Evolutionary conservation across 768 basidiomycete species (phyloP), one percentile per base, ranked within the genome.

Genomic region (Suillus variegatus): DNA sequence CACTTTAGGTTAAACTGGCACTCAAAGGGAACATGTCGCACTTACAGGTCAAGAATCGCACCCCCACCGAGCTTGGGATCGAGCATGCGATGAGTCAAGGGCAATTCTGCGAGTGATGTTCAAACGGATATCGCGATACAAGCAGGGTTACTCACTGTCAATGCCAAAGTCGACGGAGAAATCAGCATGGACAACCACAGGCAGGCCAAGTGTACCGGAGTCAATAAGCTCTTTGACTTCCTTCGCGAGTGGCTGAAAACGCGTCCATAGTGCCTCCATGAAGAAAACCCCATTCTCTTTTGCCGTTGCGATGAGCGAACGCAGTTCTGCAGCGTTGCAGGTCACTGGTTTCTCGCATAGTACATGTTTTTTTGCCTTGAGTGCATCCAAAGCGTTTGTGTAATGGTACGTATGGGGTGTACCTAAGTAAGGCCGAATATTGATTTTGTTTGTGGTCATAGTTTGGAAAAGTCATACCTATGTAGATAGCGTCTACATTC

Each of bases 341-440:
- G 85, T 86, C 66, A 83, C 82, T 2, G 84, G 82, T 71, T 87
- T 86, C 72, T 87, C 86, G 69, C 84, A 83, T 14, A 86, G 77
- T 56, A 87, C 84, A 68, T 85, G 81, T 74, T 86, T 87, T 18
- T 82, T 82, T 2, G 80, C 82, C 40, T 77, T 70, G 49, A 87
- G 72, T 2, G 83, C 83, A 43, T 78, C 82, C 47, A 76, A 75
- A 18, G 83, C 78, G 73, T 85, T 83, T 62, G 74, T 69, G 72
- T 85, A 83, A 73, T 87, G 85, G 57, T 81, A 71, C 9, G 82
- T 84, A 68, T 87, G 85, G 6, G 85, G 85, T 0, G 85, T 84
- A 25, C 85, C 82, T 78, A 61, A 13, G 52, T 55, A n/a, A 8
- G 20, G 52, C 62, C 12, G 32, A 35, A n/a, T 12, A 36, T n/a